These are phyloP conservation scores for Gossypium rotundifolium DNA, from an alignment of 345 rosid genomes.

Conservation along the genomic window DNA sequence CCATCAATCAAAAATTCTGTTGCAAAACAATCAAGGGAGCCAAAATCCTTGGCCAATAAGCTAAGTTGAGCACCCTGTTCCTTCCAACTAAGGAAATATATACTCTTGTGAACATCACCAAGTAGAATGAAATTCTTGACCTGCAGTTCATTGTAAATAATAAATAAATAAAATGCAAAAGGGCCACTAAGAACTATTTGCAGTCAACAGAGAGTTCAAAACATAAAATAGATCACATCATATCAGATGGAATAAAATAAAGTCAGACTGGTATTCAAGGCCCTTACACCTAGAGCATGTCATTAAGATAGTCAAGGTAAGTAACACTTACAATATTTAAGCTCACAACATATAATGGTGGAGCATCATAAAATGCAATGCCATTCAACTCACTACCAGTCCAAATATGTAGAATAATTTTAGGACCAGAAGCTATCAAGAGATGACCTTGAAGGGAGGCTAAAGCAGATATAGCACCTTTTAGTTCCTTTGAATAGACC, in stretches of 20 bases:
- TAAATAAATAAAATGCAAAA: background rate
- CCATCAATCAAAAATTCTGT: constrained; percentile 98
- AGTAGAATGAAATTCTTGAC: constrained; percentile 93
- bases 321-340: constrained; percentile 72
- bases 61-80: constrained; percentile 95
- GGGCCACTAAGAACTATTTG: background rate
- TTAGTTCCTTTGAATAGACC: constrained; percentile 89
- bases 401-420: constrained; percentile 90
- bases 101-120: constrained; percentile 90
- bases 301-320: background rate
- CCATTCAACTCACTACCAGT: constrained; percentile 81
- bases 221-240: constrained; percentile 8
- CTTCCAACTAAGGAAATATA: constrained; percentile 93
- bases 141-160: constrained; percentile 30
- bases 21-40: constrained; percentile 86
- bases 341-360: constrained; percentile 94
- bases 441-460: constrained; percentile 98
- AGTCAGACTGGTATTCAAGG: constrained; percentile 1
- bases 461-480: constrained; percentile 96
- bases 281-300: background rate
- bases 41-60: constrained; percentile 92
- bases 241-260: constrained; percentile 7
- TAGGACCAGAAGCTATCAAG: constrained; percentile 92
- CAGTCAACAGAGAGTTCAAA: background rate
- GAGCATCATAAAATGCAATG: constrained; percentile 91